Conservation (phyloP, 768 basidiomycete species). For the Leccinellum rugosiceps region DNA sequence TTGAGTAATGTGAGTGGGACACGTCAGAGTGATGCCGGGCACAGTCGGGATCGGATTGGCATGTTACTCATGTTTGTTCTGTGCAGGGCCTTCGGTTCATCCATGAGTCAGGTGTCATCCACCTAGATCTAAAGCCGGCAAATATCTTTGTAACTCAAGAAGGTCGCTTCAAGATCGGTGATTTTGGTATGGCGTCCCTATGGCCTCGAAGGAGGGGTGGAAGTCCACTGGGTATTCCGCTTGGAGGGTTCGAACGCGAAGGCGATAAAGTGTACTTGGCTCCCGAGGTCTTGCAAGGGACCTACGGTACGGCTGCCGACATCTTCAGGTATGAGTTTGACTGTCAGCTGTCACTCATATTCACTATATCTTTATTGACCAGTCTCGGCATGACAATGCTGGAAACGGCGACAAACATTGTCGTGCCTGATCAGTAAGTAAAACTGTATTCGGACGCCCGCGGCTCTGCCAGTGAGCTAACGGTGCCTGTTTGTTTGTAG, state of each 20-base stretch:
- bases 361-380: constrained; percentile 19
- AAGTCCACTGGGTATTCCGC: constrained; percentile 34
- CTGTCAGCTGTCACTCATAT: neutral
- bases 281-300: constrained; percentile 89
- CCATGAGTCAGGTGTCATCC: constrained; percentile 84
- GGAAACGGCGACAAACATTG: constrained; percentile 92
- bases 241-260: constrained; percentile 81
- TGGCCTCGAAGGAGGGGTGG: constrained; percentile 63
- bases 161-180: constrained; percentile 93
- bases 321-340: constrained; percentile 81
- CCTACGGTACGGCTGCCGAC: constrained; percentile 92
- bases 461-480: constrained; percentile 12
- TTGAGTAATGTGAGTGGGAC: constrained; percentile 71
- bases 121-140: constrained; percentile 96
- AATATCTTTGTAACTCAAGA: constrained; percentile 89
- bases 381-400: constrained; percentile 96
- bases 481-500: constrained; percentile 40
- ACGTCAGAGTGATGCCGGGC: constrained; percentile 4
- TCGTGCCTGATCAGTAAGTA: constrained; percentile 94
- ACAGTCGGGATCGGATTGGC: constrained; percentile 23
- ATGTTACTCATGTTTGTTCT: constrained; percentile 25
- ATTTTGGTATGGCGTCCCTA: constrained; percentile 97
- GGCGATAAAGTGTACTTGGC: constrained; percentile 98
- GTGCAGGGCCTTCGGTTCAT: constrained; percentile 82
- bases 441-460: neutral